Evolutionary conservation across 441 rosid genomes (phyloP), one percentile per base, ranked within the genome.

Genomic region (Brassica balearica): DNA sequence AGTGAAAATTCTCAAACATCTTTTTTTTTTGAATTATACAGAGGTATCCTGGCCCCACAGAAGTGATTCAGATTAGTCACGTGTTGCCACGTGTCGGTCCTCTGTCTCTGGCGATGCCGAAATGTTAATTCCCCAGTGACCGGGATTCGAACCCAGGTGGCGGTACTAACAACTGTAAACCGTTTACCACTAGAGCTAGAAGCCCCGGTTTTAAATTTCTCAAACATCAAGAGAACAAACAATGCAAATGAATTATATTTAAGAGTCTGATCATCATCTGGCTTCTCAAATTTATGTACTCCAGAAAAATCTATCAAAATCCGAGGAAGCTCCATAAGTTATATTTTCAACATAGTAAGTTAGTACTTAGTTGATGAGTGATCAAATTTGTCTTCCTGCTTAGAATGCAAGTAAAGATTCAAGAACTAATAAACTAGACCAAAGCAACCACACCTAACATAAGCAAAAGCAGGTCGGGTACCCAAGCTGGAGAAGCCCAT

Each of bases 281-380:
- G 97, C 89, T 91, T 93, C 84, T 87, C 91, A 87, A 96, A 92
- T 79, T 86, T 90, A 83, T 93, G 94, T 86, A 87, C 87, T 41
- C 90, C 89, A 70, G 91, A 86, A 88, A 56, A 93, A 93, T 87
- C 97, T 93, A 84, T 68, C 85, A 84, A 84, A 86, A 74, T 68
- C 68, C 65, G 88, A 32, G 69, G 61, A 48, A 82, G 67, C 11
- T 12, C 34, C 27, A 71, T 80, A 62, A 84, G 73, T 85, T 65
- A 78, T 51, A 78, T 29, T 77, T 77, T 48, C 74, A 77, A 60
- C 73, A 82, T 61, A 27, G 11, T 8, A 38, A 74, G 41, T 29
- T 29, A 29, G 34, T 29, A 72, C 46, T 51, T 32, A 22, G 61
- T 75, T 76, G 19, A 69, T 61, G 20, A 75, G 17, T 48, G 10